Evolutionary conservation across 2,329 filamentous ascomycete genomes (phyloP), one percentile per base, ranked within the genome.

Genomic region (Ceratocystis colombiana): DNA sequence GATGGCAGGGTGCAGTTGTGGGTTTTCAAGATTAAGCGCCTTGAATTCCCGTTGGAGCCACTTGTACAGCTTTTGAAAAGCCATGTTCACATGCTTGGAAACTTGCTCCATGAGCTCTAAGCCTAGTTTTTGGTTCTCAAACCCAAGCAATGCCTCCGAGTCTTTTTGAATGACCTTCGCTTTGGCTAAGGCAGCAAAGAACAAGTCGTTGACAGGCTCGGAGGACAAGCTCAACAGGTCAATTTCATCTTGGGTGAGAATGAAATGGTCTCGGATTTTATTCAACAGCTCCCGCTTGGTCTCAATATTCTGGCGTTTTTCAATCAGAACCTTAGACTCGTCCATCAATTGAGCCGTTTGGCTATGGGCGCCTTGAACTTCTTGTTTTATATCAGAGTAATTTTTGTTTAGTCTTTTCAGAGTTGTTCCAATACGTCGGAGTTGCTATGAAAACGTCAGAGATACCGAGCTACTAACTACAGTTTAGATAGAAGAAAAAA

Each of bases 31-130:
- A 73, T 97, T 95, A 63, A 97, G 77, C 0, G 87, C 87, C 74
- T 92, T 96, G 77, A 99, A 95, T 71, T 96, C 91, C 68, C 88
- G 86, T 73, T 96, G 92, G 22, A 96, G 86, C 93, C 93, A 99
- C 71, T 90, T 86, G 76, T 96, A 96, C 2, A 99, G 82, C 73
- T 96, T 99, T 73, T 99, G 93, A 71, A 94, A 99, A 4, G 90
- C 93, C 17, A 87, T 82, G 72, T 96, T 94, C 62, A 99, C 81
- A 69, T 90, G 85, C 68, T 90, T 90, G 0, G 91, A 92, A 66
- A 87, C 93, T 74, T 93, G 85, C 69, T 96, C 93, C 81, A 97
- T 92, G 62, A 97, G 83, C 71, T 97, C 92, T 3, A 95, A 79
- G 0, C 93, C 94, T 0, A 96, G 78, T 7, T 87, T 86, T 75